Conservation (phyloP, 805 yeast genomes). For the Scheffersomyces ergatensis region DNA sequence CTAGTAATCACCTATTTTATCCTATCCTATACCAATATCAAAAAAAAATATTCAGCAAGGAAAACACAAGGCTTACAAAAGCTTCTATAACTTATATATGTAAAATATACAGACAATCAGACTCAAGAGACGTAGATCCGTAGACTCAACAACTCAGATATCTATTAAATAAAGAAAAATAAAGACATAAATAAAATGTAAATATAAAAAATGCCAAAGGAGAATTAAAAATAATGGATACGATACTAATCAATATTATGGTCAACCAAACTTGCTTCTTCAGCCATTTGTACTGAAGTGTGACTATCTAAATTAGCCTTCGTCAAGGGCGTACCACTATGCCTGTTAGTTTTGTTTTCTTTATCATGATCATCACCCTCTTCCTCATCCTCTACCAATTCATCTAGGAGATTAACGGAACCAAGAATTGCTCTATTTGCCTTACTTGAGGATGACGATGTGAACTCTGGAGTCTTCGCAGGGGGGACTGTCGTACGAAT, state of each 20-base stretch:
- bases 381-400: not conserved
- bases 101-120: no score
- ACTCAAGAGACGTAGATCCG: no score
- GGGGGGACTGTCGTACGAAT: conserved; percentile 20
- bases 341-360: conserved; percentile 15
- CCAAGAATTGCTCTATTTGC: not conserved
- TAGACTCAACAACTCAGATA: no score
- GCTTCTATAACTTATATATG: no score
- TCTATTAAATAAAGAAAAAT: not conserved
- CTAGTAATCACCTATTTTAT: not conserved
- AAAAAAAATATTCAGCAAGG: not conserved
- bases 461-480: conserved; percentile 8
- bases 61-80: no score
- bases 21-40: not conserved
- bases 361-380: conserved; percentile 7
- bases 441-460: conserved; percentile 7
- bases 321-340: conserved; percentile 22
- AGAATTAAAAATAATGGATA: not conserved
- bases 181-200: not conserved
- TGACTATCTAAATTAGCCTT: conserved; percentile 27
- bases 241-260: conserved; percentile 5
- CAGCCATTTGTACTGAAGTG: not conserved
- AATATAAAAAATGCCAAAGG: not conserved
- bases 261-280: not conserved
- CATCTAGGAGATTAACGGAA: not conserved